Base-by-base conservation (phyloP, 2,329 filamentous ascomycete species). In the Alternaria hordeiaustralica region DNA sequence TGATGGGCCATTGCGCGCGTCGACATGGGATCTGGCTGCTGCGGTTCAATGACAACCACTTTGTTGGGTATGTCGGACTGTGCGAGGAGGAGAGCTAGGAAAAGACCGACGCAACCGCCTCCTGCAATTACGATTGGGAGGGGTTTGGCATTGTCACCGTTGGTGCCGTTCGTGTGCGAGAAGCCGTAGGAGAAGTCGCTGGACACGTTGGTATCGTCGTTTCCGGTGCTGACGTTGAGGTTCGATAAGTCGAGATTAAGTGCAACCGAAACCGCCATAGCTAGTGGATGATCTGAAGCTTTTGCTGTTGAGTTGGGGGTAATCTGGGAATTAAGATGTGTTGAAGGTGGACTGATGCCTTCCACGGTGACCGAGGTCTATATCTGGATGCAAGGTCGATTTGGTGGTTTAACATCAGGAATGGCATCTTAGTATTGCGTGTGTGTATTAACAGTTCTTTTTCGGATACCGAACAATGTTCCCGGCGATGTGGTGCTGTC, bases 1-100 rank as follows among this genome's bases (percentile, higher is more conserved):
- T 81, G 78, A 61, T 83, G 82, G 4, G 81, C 80, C 63, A 82
- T 81, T 59, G 82, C 81, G 51, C 81, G 77, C 13, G 82, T 80
- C 6, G 78, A 77, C 7, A 72, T 63, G 5, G 66, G 66, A 25
- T 74, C 71, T 0, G 75, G 73, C 18, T 55, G 28, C 9, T 62
- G 33, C 13, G 74, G 72, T 26, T 79, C 76, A 60, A 78, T 57
- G 54, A 79, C 78, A 47, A 83, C 65, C 44, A 82, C 67, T 12
- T 65, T 67, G 44, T 78, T 76, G 18, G 75, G 69, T 12, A 81
- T 75, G 7, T 71, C 60, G 3, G 76, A 75, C 60, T 79, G 73
- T 2, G 73, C 69, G 44, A 83, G 77, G 21, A 80, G 76, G 26
- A 82, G 74, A 5, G 79, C 79, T 45, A 81, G 77, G 55, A 83